These are phyloP conservation scores for Castanospermum australe DNA, from an alignment of 306 rosid species.

Conservation along the genomic window DNA sequence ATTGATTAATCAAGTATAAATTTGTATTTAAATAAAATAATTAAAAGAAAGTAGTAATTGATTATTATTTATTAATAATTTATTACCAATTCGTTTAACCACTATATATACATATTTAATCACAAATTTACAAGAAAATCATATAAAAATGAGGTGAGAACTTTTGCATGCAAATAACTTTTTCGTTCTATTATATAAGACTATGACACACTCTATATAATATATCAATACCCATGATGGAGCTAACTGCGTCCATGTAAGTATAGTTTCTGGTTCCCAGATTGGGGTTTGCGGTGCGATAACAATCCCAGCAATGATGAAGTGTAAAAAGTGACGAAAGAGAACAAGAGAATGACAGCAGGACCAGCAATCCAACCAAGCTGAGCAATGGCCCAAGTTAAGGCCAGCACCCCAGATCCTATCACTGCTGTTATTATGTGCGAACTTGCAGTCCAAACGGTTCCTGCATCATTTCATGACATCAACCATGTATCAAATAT, in stretches of 20 bases:
- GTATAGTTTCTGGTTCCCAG: conserved; percentile 48
- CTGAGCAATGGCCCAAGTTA: conserved; percentile 66
- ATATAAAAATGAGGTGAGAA: too few relatives aligned
- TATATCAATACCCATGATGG: conserved; percentile 39
- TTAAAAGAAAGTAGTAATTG: too few relatives aligned
- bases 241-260: conserved; percentile 47
- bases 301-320: conserved; percentile 47
- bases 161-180: too few relatives aligned
- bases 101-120: too few relatives aligned
- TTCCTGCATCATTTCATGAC: conserved; percentile 30
- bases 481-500: neutral
- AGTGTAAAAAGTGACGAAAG: conserved; percentile 39
- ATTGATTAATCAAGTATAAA: too few relatives aligned
- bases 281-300: conserved; percentile 38
- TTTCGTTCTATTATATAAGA: too few relatives aligned
- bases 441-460: conserved; percentile 55
- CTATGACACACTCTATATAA: too few relatives aligned
- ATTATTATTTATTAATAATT: too few relatives aligned
- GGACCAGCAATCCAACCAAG: conserved; percentile 64
- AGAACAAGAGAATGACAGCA: conserved; percentile 37
- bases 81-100: too few relatives aligned
- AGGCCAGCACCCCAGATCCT: conserved; percentile 62
- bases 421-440: conserved; percentile 65
- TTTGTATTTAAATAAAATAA: too few relatives aligned
- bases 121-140: too few relatives aligned